phyloP scores from a whole-genome alignment of 768 basidiomycete genomes.

The Aureoboletus auriporus region DNA sequence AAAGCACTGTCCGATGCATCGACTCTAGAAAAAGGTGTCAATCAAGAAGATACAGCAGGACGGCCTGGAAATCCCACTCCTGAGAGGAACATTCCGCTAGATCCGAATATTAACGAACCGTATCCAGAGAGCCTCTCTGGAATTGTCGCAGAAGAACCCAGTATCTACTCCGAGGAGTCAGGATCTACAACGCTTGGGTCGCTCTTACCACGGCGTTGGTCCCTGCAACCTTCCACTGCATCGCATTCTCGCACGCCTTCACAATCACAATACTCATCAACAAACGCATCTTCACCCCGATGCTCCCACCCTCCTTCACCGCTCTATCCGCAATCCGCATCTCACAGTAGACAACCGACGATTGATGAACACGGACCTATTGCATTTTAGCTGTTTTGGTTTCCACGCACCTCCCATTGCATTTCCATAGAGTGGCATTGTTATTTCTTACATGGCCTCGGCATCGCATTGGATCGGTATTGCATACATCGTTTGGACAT shows the following conservation, averaged over 20 bases:
- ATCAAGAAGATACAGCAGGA: slow-evolving; percentile 18
- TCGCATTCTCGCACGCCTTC: slow-evolving; percentile 29
- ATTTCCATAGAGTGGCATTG: slow-evolving; percentile 3
- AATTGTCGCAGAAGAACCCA: slow-evolving; percentile 17
- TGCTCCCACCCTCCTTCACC: slow-evolving; percentile 31
- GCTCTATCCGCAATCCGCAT: slow-evolving; percentile 20
- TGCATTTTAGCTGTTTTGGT: slow-evolving; percentile 12
- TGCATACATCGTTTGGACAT: slow-evolving; percentile 3
- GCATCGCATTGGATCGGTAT: slow-evolving; percentile 2
- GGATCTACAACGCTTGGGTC: slow-evolving; percentile 35
- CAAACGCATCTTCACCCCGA: slow-evolving; percentile 27
- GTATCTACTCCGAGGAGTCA: slow-evolving; percentile 29
- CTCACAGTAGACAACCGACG: slow-evolving; percentile 30
- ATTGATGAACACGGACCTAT: slow-evolving; percentile 26
- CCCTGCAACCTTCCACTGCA: slow-evolving; percentile 26
- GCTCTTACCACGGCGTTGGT: slow-evolving; percentile 31
- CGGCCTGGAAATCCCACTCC: slow-evolving; percentile 55
- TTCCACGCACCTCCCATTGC: slow-evolving; percentile 3
- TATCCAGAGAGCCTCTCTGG: slow-evolving; percentile 39
- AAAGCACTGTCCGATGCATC: slow-evolving; percentile 13
- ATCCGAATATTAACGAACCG: slow-evolving; percentile 39
- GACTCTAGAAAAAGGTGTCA: slow-evolving; percentile 27
- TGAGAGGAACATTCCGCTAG: slow-evolving; percentile 38
- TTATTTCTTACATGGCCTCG: slow-evolving; percentile 1
- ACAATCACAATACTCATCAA: slow-evolving; percentile 31